Evolutionary conservation across 352 stramenopile species (phyloP), one percentile per base, ranked within the genome.

Genomic region (Globisporangium camurandrum): DNA sequence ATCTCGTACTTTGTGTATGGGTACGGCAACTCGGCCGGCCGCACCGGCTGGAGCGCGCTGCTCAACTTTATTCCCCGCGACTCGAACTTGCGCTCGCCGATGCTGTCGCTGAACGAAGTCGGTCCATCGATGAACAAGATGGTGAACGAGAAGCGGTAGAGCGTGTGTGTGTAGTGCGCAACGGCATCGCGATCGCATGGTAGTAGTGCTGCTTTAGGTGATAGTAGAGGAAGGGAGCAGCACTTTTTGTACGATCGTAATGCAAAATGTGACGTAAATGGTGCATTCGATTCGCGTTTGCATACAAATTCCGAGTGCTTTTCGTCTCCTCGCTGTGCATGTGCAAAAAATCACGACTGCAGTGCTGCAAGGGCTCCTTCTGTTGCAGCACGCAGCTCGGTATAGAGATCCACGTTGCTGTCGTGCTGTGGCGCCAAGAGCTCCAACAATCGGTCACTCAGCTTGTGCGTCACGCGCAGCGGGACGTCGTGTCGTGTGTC

Each of bases 1-100:
- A 11, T 92, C 4, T 86, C 80, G 51, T 89, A 92, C 64, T 85
- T 88, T 36, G 59, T 67, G 11, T 92, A 92, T 54, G 80, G 80
- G 46, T 92, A 86, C 62, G 59, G 58, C 46, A 68, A 84, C 64
- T 75, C 72, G 22, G 72, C 71, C 4, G 75, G 75, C 28, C 77
- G 75, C 51, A 75, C 67, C 1, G 75, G 69, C 16, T 91, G 79
- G 79, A 72, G 62, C 44, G 50, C 64, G 30, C 51, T 87, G 39
- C 46, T 89, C 30, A 67, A 70, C 30, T 70, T 66, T 30, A 51
- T 83, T 16, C 71, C 75, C 12, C 57, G 60, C 28, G 63, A 77
- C 41, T 77, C 69, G 51, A 54, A 51, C 10, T 48, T 75, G 57
- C 66, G 64, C 24, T 75, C 64, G 40, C 72, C 75, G 1, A 84